Conservation (phyloP, 768 basidiomycete species). For the Suillus ampliporus region DNA sequence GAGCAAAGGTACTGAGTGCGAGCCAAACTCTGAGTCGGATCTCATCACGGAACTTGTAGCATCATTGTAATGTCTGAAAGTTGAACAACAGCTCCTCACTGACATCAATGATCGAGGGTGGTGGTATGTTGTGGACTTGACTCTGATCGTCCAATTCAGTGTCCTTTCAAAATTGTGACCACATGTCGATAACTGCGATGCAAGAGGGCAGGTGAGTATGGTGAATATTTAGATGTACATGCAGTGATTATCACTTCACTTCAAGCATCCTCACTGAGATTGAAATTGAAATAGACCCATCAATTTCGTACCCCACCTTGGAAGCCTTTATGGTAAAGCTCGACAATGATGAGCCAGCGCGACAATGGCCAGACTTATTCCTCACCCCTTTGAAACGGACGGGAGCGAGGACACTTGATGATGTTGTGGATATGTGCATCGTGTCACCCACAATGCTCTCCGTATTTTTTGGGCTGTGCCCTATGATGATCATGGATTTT, state of each 20-base stretch:
- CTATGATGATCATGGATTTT: constrained; percentile 16
- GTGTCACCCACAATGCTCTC: constrained; percentile 9
- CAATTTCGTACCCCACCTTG: constrained; percentile 5
- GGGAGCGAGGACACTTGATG: constrained; percentile 11
- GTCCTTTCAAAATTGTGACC: background rate
- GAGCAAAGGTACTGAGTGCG: too few relatives aligned
- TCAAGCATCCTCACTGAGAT: constrained; percentile 7
- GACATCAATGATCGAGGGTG: too few relatives aligned
- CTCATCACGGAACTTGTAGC: too few relatives aligned
- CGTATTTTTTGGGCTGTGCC: constrained; percentile 5
- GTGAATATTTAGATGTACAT: too few relatives aligned
- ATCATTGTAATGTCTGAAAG: too few relatives aligned
- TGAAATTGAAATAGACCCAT: constrained; percentile 4
- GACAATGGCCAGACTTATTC: constrained; percentile 5
- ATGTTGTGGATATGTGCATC: constrained; percentile 3
- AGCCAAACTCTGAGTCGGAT: too few relatives aligned
- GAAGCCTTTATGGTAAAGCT: constrained; percentile 6
- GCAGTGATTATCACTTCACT: too few relatives aligned
- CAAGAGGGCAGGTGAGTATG: too few relatives aligned
- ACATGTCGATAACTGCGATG: background rate
- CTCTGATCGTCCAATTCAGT: background rate
- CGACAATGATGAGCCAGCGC: constrained; percentile 2
- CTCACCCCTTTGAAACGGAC: constrained; percentile 2
- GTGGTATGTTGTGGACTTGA: too few relatives aligned
- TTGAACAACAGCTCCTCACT: too few relatives aligned